Conservation (phyloP, 352 stramenopile genomes). For the Globisporangium radiosum region DNA sequence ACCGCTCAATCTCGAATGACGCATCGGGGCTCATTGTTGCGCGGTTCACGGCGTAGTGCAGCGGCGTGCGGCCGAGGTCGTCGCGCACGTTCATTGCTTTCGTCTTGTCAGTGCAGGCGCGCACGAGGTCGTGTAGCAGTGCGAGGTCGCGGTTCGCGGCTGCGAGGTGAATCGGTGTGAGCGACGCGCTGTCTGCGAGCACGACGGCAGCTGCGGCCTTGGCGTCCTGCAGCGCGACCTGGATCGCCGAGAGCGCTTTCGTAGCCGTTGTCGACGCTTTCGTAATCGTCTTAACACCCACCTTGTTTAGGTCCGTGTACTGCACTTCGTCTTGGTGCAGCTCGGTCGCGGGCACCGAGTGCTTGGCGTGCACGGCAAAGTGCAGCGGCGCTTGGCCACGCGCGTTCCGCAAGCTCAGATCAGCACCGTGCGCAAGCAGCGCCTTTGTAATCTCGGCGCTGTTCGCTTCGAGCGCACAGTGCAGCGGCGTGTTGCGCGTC, state of each 20-base stretch:
- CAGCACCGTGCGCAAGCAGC: conserved; percentile 41
- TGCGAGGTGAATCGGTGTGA: conserved; percentile 56
- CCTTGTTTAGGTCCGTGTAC: conserved; percentile 24
- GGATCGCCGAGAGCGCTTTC: conserved; percentile 31
- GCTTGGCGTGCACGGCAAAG: conserved; percentile 30
- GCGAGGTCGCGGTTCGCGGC: conserved; percentile 55
- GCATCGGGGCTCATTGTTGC: conserved; percentile 60
- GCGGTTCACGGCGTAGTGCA: conserved; percentile 73
- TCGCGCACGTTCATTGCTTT: conserved; percentile 44
- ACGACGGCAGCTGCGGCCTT: conserved; percentile 39
- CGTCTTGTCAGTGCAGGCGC: conserved; percentile 24
- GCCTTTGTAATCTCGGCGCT: conserved; percentile 27
- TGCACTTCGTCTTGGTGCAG: conserved; percentile 45
- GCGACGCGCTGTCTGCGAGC: conserved; percentile 31
- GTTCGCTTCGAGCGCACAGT: conserved; percentile 38
- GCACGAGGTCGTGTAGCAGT: conserved; percentile 42
- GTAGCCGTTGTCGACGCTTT: background rate
- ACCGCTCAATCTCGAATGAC: conserved; percentile 74
- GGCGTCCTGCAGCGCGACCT: conserved; percentile 40
- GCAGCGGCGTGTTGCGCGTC: conserved; percentile 36
- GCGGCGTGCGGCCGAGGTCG: conserved; percentile 38
- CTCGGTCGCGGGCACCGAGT: conserved; percentile 42
- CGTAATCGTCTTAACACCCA: background rate
- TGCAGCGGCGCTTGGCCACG: conserved; percentile 36
- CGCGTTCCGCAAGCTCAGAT: conserved; percentile 33